These are phyloP conservation scores for Plasmodium gaboni DNA, from an alignment of 169 alveolate genomes.

Conservation along the genomic window DNA sequence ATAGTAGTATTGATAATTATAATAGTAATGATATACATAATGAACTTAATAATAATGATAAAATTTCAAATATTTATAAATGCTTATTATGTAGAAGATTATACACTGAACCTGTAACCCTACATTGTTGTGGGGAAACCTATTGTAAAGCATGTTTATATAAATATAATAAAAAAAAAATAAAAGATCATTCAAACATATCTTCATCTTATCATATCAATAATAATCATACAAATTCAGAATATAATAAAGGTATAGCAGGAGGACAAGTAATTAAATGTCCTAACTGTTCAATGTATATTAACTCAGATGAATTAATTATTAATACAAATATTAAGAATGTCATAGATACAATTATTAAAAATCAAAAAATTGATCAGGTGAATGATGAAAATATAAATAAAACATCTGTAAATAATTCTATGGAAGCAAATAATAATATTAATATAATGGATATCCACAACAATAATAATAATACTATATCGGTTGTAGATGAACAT, in stretches of 20 bases:
- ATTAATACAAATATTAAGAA: conserved; percentile 68
- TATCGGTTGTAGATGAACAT: not conserved
- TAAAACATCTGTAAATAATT: too few species aligned
- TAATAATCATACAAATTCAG: not conserved
- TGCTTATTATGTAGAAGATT: conserved; percentile 86
- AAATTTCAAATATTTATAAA: conserved; percentile 78
- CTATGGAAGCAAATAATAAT: too few species aligned
- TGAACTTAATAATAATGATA: conserved; percentile 25
- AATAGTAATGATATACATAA: not conserved
- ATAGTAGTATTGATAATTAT: conserved; percentile 4
- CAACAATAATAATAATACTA: too few species aligned
- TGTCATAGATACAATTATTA: conserved; percentile 56
- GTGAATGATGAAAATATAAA: conserved; percentile 1
- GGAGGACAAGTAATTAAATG: conserved; percentile 50
- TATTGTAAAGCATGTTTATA: conserved; percentile 85
- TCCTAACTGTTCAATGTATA: conserved; percentile 34
- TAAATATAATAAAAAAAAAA: conserved; percentile 70
- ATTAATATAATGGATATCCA: too few species aligned
- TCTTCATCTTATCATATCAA: too few species aligned
- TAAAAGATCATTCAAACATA: conserved; percentile 16
- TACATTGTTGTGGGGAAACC: conserved; percentile 91
- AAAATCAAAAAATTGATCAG: conserved; percentile 21
- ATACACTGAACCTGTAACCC: conserved; percentile 86
- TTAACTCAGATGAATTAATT: conserved; percentile 37
- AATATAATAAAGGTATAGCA: not conserved